Conservation (phyloP, 2,329 filamentous ascomycete species). For the Aspergillus puulaauensis region DNA sequence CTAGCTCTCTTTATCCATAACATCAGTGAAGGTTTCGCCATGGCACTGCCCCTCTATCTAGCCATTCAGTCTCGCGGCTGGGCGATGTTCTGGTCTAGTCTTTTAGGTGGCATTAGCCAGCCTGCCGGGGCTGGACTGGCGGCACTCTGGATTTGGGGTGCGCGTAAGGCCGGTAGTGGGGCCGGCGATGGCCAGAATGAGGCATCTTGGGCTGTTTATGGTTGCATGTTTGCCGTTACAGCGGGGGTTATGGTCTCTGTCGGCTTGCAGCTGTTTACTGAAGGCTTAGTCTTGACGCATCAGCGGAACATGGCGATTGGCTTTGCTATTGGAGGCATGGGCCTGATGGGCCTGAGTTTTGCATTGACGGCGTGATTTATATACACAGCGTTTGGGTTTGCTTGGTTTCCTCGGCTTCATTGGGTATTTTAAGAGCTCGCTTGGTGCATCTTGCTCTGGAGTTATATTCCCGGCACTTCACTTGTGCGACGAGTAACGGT, state of each 20-base stretch:
- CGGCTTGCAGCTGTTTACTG: conserved; percentile 81
- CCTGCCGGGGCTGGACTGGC: conserved; percentile 83
- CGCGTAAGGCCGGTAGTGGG: conserved; percentile 49
- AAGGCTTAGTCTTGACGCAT: conserved; percentile 74
- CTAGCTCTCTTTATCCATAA: conserved; percentile 97
- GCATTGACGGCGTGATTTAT: conserved; percentile 66
- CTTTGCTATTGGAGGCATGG: conserved; percentile 64
- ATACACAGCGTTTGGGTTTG: conserved; percentile 3
- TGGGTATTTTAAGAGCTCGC: neutral
- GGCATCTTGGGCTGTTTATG: conserved; percentile 55
- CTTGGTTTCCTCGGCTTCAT: neutral
- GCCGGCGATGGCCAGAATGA: conserved; percentile 23
- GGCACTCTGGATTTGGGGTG: conserved; percentile 79
- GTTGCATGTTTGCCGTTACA: conserved; percentile 77
- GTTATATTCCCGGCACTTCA: neutral
- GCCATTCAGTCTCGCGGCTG: conserved; percentile 76
- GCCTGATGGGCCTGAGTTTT: conserved; percentile 77
- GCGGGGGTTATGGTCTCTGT: conserved; percentile 96
- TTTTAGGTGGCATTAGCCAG: conserved; percentile 84
- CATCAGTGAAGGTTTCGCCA: conserved; percentile 93
- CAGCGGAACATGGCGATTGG: conserved; percentile 37
- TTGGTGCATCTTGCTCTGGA: conserved; percentile 5
- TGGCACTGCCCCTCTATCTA: conserved; percentile 89
- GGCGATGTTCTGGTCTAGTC: conserved; percentile 79
- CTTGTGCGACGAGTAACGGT: conserved; percentile 15